A percentile compares a stretch with the other conserved stretches of the same genome.
phyloP scores from a whole-genome alignment of 805 yeast species.

The Tetrapisispora fleetii region DNA sequence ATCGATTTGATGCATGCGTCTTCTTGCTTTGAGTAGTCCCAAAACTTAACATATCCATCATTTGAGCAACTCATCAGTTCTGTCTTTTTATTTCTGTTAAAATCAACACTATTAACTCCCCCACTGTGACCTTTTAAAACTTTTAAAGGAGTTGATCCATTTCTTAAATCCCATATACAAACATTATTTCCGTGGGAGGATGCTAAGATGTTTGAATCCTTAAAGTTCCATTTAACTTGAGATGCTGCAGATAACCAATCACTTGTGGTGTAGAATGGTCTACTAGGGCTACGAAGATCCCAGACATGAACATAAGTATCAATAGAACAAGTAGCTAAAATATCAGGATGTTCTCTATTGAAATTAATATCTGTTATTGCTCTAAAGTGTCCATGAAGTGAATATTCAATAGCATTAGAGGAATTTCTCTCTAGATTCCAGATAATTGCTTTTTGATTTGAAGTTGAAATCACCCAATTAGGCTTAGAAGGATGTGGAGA shows the following conservation, averaged over 20 bases:
- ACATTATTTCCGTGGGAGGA: constrained; percentile 77
- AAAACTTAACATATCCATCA: constrained; percentile 72
- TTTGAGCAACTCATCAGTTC: constrained; percentile 75
- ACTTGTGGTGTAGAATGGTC: constrained; percentile 71
- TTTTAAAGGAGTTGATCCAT: constrained; percentile 66
- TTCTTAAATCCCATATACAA: constrained; percentile 81
- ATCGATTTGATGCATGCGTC: constrained; percentile 48
- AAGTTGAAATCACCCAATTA: constrained; percentile 85
- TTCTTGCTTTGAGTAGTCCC: constrained; percentile 49
- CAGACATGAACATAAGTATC: constrained; percentile 82
- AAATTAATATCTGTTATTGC: constrained; percentile 95
- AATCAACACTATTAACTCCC: constrained; percentile 83
- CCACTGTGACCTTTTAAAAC: constrained; percentile 69
- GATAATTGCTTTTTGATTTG: constrained; percentile 88
- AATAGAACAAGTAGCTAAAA: constrained; percentile 85
- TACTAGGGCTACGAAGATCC: constrained; percentile 77
- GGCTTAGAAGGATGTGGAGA: constrained; percentile 82
- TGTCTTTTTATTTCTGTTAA: constrained; percentile 49
- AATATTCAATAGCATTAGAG: constrained; percentile 70
- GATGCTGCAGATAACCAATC: constrained; percentile 94
- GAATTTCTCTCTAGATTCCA: constrained; percentile 79
- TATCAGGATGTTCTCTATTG: constrained; percentile 77
- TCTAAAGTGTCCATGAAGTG: constrained; percentile 79
- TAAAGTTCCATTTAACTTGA: constrained; percentile 88
- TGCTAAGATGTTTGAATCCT: constrained; percentile 68